Evolutionary conservation across 257 asterid species (phyloP).

Genomic region (Osmanthus fragrans): DNA sequence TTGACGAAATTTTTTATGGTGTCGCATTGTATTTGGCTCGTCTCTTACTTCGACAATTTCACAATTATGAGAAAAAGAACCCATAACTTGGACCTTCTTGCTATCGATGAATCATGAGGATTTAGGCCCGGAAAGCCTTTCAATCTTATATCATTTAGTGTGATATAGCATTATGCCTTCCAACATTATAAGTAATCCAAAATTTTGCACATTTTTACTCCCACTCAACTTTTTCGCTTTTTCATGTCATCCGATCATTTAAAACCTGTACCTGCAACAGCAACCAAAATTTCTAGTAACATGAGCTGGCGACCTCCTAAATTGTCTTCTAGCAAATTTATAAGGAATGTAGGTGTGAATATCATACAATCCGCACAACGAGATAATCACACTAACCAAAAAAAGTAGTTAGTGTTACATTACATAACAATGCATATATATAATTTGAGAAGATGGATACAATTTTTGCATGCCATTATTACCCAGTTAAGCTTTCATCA

Average conservation of each 20-base stretch:
- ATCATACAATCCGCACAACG: background rate
- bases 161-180: slow-evolving; percentile 1
- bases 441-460: background rate
- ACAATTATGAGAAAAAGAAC: slow-evolving; percentile 50
- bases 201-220: background rate
- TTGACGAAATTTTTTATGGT: slow-evolving; percentile 23
- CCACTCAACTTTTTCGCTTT: slow-evolving; percentile 16
- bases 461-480: background rate
- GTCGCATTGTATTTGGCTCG: slow-evolving; percentile 32
- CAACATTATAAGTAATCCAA: background rate
- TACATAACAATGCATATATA: background rate
- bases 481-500: background rate
- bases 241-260: slow-evolving; percentile 15
- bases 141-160: background rate
- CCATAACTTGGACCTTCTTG: slow-evolving; percentile 41
- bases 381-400: too few relatives aligned
- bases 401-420: background rate
- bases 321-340: background rate
- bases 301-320: background rate
- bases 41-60: slow-evolving; percentile 74
- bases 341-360: background rate
- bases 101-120: slow-evolving; percentile 10
- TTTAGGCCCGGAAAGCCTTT: too few relatives aligned
- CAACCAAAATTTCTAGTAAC: background rate
- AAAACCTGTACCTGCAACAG: slow-evolving; percentile 17